phyloP scores from a whole-genome alignment of 2,329 filamentous ascomycete genomes.

The Hypoxylon sp. region DNA sequence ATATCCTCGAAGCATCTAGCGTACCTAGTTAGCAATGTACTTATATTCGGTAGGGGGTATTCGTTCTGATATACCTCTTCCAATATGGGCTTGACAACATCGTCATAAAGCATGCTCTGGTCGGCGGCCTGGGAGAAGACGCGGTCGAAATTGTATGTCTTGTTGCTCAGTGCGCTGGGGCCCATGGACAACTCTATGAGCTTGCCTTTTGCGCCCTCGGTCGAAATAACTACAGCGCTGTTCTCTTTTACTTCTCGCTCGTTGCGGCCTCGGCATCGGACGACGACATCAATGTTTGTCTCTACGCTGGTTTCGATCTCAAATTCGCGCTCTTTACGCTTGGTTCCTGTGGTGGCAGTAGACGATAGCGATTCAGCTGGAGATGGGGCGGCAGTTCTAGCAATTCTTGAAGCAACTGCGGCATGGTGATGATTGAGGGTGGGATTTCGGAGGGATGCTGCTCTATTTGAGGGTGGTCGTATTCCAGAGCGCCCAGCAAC shows the following conservation, averaged over 20 bases:
- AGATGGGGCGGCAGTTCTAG: conserved; percentile 64
- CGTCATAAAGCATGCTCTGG: conserved; percentile 92
- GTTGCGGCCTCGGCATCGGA: conserved; percentile 90
- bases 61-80: conserved; percentile 75
- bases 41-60: background rate
- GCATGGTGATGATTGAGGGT: conserved; percentile 36
- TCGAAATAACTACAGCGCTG: conserved; percentile 88
- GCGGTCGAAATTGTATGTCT: conserved; percentile 95
- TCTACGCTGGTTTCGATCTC: conserved; percentile 77
- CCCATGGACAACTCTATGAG: conserved; percentile 90
- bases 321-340: conserved; percentile 88
- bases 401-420: conserved; percentile 42
- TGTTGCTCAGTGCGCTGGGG: conserved; percentile 90
- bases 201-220: conserved; percentile 87
- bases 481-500: conserved; percentile 36
- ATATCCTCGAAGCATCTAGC: conserved; percentile 87
- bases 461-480: conserved; percentile 37
- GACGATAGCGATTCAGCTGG: conserved; percentile 76
- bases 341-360: conserved; percentile 66
- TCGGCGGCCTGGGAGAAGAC: conserved; percentile 96
- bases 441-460: conserved; percentile 42
- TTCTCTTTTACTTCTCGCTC: conserved; percentile 94
- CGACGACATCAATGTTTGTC: conserved; percentile 98
- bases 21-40: conserved; percentile 15
- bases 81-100: conserved; percentile 90